A percentile compares a stretch with the other conserved stretches of the same genome.
These are phyloP conservation scores for Cryptococcus floricola DNA, from an alignment of 1,284 basidiomycete genomes.

Conservation along the genomic window DNA sequence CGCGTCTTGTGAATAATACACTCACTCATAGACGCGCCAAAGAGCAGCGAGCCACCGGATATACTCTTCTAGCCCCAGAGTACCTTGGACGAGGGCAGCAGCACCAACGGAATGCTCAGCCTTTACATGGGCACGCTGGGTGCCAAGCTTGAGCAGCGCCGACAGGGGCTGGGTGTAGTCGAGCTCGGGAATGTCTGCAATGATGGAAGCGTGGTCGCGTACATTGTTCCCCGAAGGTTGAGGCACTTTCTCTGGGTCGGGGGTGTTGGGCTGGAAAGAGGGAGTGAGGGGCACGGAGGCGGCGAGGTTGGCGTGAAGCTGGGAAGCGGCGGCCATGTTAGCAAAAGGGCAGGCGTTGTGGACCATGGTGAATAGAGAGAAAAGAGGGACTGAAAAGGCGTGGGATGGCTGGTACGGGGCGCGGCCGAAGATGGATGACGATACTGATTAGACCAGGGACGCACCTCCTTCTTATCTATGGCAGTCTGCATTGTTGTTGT, in stretches of 20 bases:
- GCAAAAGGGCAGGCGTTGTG: slow-evolving; percentile 9
- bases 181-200: slow-evolving; percentile 16
- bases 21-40: slow-evolving; percentile 73
- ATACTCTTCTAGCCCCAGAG: slow-evolving; percentile 63
- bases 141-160: slow-evolving; percentile 56
- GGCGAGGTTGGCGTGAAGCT: slow-evolving; percentile 8
- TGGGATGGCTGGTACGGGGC: not conserved
- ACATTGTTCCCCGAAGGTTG: not conserved
- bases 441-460: not conserved
- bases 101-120: slow-evolving; percentile 62
- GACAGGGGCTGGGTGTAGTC: slow-evolving; percentile 48
- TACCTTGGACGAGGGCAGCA: slow-evolving; percentile 59
- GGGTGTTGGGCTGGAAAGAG: slow-evolving; percentile 24
- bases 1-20: slow-evolving; percentile 13
- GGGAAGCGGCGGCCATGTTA: slow-evolving; percentile 5
- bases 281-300: slow-evolving; percentile 13
- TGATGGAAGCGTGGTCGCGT: too few species aligned
- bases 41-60: slow-evolving; percentile 68
- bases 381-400: not conserved
- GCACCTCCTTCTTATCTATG: slow-evolving; percentile 25
- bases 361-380: not conserved
- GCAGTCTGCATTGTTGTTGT: slow-evolving; percentile 12
- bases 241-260: not conserved
- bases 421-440: slow-evolving; percentile 1
- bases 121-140: slow-evolving; percentile 60